Evolutionary conservation across 1,284 basidiomycete species (phyloP).

Genomic region (Stygiomarasmius scandens): DNA sequence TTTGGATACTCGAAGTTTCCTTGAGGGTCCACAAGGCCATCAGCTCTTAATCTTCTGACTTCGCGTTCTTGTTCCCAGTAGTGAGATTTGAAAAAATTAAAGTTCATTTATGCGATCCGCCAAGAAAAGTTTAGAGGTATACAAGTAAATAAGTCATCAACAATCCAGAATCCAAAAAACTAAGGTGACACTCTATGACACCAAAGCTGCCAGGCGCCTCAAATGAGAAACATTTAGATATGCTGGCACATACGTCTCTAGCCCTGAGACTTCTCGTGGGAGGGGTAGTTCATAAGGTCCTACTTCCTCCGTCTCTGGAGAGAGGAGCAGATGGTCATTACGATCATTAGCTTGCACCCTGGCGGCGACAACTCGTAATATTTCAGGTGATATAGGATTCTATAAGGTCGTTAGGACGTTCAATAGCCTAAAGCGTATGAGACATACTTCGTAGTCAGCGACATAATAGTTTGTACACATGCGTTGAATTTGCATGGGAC

Average conservation of each 20-base stretch:
- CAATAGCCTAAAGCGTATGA: not conserved
- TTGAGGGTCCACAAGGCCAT: conserved; percentile 75
- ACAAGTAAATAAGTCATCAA: not conserved
- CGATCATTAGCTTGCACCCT: conserved; percentile 93
- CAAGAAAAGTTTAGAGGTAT: not conserved
- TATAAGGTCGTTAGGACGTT: conserved; percentile 33
- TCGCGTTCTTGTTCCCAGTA: not conserved
- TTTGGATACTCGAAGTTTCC: conserved; percentile 91
- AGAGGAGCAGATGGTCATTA: conserved; percentile 91
- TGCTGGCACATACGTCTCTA: conserved; percentile 88
- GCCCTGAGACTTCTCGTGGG: conserved; percentile 83
- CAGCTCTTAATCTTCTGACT: conserved; percentile 21
- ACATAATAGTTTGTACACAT: conserved; percentile 99
- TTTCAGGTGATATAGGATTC: conserved; percentile 96
- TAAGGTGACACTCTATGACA: conserved; percentile 47
- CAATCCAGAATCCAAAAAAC: conserved; percentile 1
- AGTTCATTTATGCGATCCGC: too few species aligned
- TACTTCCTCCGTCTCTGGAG: conserved; percentile 94
- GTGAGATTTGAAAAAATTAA: too few species aligned
- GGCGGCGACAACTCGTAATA: conserved; percentile 93
- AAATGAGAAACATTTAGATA: conserved; percentile 86
- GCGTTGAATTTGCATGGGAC: conserved; percentile 98
- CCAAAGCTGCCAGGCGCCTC: conserved; percentile 78
- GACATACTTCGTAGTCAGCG: conserved; percentile 90
- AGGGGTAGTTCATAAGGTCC: conserved; percentile 88